Evolutionary conservation across 345 rosid species (phyloP).

Genomic region (Citrus maxima): DNA sequence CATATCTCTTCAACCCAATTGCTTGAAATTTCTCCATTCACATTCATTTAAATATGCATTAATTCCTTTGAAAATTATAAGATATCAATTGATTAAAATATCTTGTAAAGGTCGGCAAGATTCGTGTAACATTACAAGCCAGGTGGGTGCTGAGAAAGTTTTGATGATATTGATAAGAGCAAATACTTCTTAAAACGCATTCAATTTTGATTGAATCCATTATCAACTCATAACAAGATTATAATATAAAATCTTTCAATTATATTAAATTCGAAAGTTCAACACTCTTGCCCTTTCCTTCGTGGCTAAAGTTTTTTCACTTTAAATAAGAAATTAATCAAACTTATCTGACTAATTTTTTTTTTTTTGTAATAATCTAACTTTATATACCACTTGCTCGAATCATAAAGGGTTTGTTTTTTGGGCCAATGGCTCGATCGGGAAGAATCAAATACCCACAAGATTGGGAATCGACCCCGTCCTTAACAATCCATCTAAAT

Average conservation of each 20-base stretch:
- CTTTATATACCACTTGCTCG: background rate
- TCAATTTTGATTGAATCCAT: background rate
- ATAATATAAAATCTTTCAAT: too few species aligned
- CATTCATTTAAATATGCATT: background rate
- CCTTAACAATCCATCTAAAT: background rate
- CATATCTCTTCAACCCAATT: background rate
- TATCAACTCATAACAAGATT: background rate
- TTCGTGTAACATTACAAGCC: background rate
- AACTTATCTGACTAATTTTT: background rate
- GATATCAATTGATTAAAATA: background rate
- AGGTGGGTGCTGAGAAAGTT: slow-evolving; percentile 1
- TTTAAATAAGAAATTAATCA: background rate
- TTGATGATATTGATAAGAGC: background rate
- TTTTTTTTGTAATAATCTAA: background rate
- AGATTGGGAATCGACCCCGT: background rate
- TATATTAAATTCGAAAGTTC: background rate
- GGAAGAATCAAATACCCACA: background rate
- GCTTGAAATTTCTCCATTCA: background rate
- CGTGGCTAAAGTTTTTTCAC: slow-evolving; percentile 7
- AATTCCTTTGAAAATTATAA: background rate
- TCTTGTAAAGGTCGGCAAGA: background rate
- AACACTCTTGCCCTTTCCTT: slow-evolving; percentile 8
- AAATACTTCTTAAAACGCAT: background rate
- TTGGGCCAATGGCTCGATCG: background rate
- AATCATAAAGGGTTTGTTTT: background rate